Base-by-base conservation (phyloP, 2,329 filamentous ascomycete genomes). In the Diaporthe amygdali region DNA sequence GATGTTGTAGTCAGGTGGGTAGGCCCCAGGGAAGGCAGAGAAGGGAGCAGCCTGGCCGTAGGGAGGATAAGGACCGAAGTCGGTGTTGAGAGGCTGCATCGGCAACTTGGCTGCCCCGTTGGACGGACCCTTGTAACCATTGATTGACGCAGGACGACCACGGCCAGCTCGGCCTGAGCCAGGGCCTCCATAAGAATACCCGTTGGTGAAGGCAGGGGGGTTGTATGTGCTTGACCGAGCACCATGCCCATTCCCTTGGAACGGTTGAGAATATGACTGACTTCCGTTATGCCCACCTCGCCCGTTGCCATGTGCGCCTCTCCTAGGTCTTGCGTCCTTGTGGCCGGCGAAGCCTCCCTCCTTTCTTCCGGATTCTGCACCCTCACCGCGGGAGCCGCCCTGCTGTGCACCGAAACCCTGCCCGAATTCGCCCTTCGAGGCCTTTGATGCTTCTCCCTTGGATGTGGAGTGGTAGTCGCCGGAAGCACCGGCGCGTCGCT, bases 21-120 rank as follows among this genome's bases (percentile, higher is more conserved):
- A 76, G 41, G 74, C 71, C 20, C 54, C 55, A 10, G 67, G 67
- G 78, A 92, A 91, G 76, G 88, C 73, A 85, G 87, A 77, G 90
- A 89, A 46, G 44, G 59, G 88, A 89, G 88, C 78, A 14, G 80
- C 77, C 73, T 84, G 79, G 5, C 80, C 73, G 71, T 82, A 86
- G 37, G 86, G 84, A 64, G 81, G 83, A 22, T 68, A 73, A 47
- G 80, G 68, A 79, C 81, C 69, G 80, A 79, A 37, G 79, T 76
- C 74, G 82, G 82, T 68, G 27, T 37, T 56, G 15, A 82, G 78
- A 51, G 79, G 78, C 39, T 82, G 71, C 5, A 41, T 66, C 56
- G 64, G 79, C 47, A 83, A 68, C 70, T 76, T 77, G 39, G 39
- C 55, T 12, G 68, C 59, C 22, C 76, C 75, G 47, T 75, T 77